These are phyloP conservation scores for Ganoderma lucidum DNA, from an alignment of 1,284 basidiomycete species.

Conservation along the genomic window DNA sequence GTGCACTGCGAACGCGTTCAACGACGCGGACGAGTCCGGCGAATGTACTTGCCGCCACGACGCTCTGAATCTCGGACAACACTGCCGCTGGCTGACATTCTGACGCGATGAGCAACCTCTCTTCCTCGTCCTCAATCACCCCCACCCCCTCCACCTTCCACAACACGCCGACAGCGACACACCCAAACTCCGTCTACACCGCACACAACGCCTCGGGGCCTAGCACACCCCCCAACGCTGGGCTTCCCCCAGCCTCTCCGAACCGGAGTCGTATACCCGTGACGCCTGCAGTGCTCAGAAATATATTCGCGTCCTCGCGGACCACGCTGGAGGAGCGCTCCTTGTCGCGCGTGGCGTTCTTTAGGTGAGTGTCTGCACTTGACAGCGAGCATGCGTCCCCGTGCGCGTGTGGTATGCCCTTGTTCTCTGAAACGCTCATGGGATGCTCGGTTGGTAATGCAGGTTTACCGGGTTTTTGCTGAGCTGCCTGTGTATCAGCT, in stretches of 20 bases:
- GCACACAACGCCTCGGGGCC: constrained; percentile 13
- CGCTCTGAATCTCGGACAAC: not conserved
- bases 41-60: not conserved
- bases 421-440: not conserved
- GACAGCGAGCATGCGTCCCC: not conserved
- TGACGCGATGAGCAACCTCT: constrained; percentile 36
- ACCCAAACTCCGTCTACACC: constrained; percentile 30
- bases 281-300: constrained; percentile 78
- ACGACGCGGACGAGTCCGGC: not conserved
- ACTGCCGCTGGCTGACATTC: not conserved
- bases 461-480: constrained; percentile 83
- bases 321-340: constrained; percentile 81
- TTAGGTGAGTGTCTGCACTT: constrained; percentile 58
- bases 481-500: constrained; percentile 80
- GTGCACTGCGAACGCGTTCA: not conserved
- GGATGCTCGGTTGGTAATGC: not conserved
- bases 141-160: constrained; percentile 36
- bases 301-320: constrained; percentile 84
- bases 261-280: constrained; percentile 73
- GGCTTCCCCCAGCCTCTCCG: constrained; percentile 35
- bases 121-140: constrained; percentile 39
- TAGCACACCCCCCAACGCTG: constrained; percentile 9
- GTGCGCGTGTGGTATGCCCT: not conserved
- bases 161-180: constrained; percentile 33
- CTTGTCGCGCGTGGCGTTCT: constrained; percentile 83